Conservation (phyloP, 2,329 filamentous ascomycete genomes). For the Corniculantispora saksenae region DNA sequence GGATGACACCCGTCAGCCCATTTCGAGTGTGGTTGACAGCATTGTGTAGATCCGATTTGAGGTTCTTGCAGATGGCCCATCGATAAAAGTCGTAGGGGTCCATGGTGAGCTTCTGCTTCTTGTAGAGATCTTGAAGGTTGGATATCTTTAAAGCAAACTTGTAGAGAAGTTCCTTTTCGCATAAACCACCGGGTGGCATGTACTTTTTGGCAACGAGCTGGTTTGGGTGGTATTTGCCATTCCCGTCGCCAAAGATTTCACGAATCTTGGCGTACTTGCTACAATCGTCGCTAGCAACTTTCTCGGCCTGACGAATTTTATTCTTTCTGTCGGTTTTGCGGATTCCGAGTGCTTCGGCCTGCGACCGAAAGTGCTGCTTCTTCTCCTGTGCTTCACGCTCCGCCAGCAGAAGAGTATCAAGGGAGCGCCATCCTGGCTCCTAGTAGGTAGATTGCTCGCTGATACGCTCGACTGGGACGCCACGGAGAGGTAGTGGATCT, state of each 20-base stretch:
- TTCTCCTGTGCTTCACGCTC: constrained; percentile 26
- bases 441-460: constrained; percentile 33
- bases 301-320: constrained; percentile 19
- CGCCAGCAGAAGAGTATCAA: constrained; percentile 31
- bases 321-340: constrained; percentile 13
- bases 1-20: constrained; percentile 17
- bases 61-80: constrained; percentile 21
- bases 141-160: constrained; percentile 35
- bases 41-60: not conserved
- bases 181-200: constrained; percentile 34
- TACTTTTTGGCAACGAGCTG: constrained; percentile 37
- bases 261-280: constrained; percentile 36
- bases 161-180: constrained; percentile 38
- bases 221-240: constrained; percentile 37
- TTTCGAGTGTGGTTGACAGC: not conserved
- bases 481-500: constrained; percentile 27
- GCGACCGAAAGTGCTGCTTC: constrained; percentile 21
- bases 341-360: not conserved
- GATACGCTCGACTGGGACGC: constrained; percentile 32
- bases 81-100: constrained; percentile 40
- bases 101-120: constrained; percentile 33
- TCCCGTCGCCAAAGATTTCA: constrained; percentile 33
- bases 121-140: constrained; percentile 31
- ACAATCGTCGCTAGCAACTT: constrained; percentile 33
- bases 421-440: constrained; percentile 32